These are phyloP conservation scores for Xylaria venustula DNA, from an alignment of 495 filamentous ascomycete genomes.

Conservation along the genomic window DNA sequence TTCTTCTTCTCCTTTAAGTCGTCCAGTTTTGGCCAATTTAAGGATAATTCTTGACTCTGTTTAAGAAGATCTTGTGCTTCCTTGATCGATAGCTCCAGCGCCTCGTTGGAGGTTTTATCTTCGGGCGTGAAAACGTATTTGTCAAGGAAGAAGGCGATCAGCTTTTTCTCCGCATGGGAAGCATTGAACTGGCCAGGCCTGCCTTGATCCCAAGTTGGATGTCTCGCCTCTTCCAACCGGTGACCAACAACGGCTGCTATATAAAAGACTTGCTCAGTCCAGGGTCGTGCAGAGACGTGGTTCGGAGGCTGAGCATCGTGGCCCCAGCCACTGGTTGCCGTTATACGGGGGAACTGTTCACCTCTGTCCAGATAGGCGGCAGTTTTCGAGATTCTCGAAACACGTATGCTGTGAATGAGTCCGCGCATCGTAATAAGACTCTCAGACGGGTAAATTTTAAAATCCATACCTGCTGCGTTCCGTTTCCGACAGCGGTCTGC, in stretches of 20 bases:
- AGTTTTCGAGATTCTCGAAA: too few species aligned
- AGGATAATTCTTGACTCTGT: background rate
- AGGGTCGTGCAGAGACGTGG: background rate
- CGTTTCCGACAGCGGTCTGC: too few species aligned
- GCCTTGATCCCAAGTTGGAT: background rate
- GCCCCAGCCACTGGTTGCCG: too few species aligned
- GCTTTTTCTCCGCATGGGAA: constrained; percentile 1
- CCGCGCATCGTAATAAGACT: too few species aligned
- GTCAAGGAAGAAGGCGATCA: constrained; percentile 1
- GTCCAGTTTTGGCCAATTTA: background rate
- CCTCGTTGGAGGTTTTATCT: background rate
- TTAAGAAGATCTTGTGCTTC: background rate
- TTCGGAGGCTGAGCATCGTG: too few species aligned
- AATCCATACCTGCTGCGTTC: too few species aligned
- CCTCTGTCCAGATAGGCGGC: too few species aligned
- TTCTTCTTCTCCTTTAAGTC: background rate
- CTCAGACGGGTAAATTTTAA: too few species aligned
- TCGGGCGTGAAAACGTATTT: background rate
- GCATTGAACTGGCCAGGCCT: background rate
- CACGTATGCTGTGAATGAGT: too few species aligned
- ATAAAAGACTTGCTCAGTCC: background rate
- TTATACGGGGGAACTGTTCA: too few species aligned
- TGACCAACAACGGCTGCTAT: background rate
- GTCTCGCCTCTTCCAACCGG: background rate
- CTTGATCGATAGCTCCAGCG: background rate